A percentile compares a stretch with the other conserved stretches of the same genome.
These are phyloP conservation scores for Alternaria brassicae DNA, from an alignment of 2,329 filamentous ascomycete species.

Conservation along the genomic window DNA sequence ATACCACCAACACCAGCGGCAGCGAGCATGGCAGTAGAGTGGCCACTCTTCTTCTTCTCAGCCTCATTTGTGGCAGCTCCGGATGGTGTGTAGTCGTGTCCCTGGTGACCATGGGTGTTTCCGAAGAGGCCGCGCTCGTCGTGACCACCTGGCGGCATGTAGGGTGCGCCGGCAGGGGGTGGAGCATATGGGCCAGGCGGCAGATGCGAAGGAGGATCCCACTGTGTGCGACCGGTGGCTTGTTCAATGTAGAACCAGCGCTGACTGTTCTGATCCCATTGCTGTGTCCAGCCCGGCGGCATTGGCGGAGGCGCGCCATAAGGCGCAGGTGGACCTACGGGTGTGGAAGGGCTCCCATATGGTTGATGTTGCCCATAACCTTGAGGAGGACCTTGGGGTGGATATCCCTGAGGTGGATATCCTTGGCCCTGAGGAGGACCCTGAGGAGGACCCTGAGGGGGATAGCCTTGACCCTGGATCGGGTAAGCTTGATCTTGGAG, in stretches of 20 bases:
- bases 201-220: constrained; percentile 62
- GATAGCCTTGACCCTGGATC: constrained; percentile 29
- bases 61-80: constrained; percentile 34
- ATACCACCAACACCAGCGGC: constrained; percentile 65
- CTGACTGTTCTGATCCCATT: constrained; percentile 68
- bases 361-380: constrained; percentile 38
- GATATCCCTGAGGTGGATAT: constrained; percentile 29
- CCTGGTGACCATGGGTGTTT: constrained; percentile 36
- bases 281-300: constrained; percentile 65
- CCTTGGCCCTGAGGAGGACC: constrained; percentile 23
- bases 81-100: constrained; percentile 32
- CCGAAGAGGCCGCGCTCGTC: constrained; percentile 42
- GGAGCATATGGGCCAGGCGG: constrained; percentile 45
- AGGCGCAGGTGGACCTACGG: constrained; percentile 41
- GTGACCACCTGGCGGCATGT: constrained; percentile 29
- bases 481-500: constrained; percentile 6
- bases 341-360: constrained; percentile 35
- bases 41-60: constrained; percentile 53
- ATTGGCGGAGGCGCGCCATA: constrained; percentile 61
- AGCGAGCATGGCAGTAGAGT: constrained; percentile 58
- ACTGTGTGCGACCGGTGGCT: constrained; percentile 67
- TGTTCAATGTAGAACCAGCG: constrained; percentile 72
- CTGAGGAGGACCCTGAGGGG: constrained; percentile 26
- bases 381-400: constrained; percentile 31
- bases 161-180: constrained; percentile 38